Evolutionary conservation across 2,329 filamentous ascomycete genomes (phyloP).

Genomic region (Xylariaceae sp.): DNA sequence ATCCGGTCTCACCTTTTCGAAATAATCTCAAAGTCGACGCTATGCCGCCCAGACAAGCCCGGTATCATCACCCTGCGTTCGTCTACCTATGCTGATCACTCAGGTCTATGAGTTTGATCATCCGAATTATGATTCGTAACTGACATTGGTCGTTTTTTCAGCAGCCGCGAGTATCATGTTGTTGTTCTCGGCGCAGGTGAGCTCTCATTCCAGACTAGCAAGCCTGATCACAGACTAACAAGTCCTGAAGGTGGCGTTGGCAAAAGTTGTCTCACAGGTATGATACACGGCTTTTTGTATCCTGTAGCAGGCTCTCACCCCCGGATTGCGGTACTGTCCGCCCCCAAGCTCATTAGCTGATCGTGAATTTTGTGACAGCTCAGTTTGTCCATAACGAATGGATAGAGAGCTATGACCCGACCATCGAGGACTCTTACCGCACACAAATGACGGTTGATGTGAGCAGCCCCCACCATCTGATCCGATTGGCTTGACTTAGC

Average conservation of each 20-base stretch:
- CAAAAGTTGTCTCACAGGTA: constrained; percentile 88
- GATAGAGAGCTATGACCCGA: constrained; percentile 82
- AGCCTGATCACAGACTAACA: constrained; percentile 15
- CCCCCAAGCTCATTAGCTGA: constrained; percentile 16
- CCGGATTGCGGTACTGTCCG: neutral
- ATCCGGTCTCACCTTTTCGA: constrained; percentile 16
- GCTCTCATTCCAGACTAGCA: constrained; percentile 27
- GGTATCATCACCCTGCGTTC: constrained; percentile 31
- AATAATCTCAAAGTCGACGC: constrained; percentile 16
- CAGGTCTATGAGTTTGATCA: constrained; percentile 6
- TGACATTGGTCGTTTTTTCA: constrained; percentile 25
- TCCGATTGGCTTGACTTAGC: constrained; percentile 18
- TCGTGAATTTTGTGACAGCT: constrained; percentile 45
- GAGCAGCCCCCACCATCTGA: constrained; percentile 38
- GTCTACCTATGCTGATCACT: constrained; percentile 21
- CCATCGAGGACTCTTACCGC: constrained; percentile 72
- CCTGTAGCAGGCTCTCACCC: neutral
- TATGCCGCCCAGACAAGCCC: constrained; percentile 30
- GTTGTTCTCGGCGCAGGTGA: constrained; percentile 75
- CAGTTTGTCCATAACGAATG: constrained; percentile 93
- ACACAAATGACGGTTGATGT: constrained; percentile 79
- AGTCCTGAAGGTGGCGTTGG: constrained; percentile 67
- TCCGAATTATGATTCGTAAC: constrained; percentile 17
- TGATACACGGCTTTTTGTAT: constrained; percentile 11
- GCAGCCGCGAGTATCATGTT: constrained; percentile 72